Evolutionary conservation across 2,329 filamentous ascomycete genomes (phyloP), one percentile per base, ranked within the genome.

Genomic region (Epichloe typhina): DNA sequence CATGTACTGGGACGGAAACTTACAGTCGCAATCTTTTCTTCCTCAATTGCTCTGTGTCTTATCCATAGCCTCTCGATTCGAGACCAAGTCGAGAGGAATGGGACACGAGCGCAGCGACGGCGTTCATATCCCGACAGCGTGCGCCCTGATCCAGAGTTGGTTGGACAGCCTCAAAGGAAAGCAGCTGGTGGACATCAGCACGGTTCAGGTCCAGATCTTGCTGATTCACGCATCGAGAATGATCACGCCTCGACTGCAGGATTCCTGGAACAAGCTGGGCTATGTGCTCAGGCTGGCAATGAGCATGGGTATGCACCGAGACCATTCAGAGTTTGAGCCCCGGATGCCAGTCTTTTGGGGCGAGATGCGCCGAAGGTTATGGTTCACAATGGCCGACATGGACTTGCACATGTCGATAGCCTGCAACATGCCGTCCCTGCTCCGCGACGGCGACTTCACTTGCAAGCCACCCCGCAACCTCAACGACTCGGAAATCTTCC

Each of bases 221-320:
- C 66, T 77, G 4, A 60, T 79, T 35, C 73, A 77, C 54, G 74
- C 75, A 2, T 69, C 72, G 55, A 66, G 74, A 50, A 73, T 77
- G 67, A 74, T 76, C 60, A 73, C 75, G 5, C 68, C 68, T 21
- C 69, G 70, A 7, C 67, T 72, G 36, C 72, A 77, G 49, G 72
- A 76, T 48, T 67, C 72, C 0, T 80, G 76, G 76, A 70, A 71
- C 13, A 73, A 77, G 50, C 63, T 79, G n/a, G 76, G 76, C 5
- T 69, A 71, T 49, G 71, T 79, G 41, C 70, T 78, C 5, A 72
- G 76, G 15, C 74, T 76, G 66, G 76, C 75, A 33, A 79, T 79
- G 75, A 74, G 72, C 3, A 79, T 80, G 75, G 76, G 76, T 3
- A 64, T 80, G 45, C 76, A 80, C 56, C 70, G 76, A 4, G 76